Evolutionary conservation across 305 asterid species (phyloP).

Genomic region (Solanum hybrid): DNA sequence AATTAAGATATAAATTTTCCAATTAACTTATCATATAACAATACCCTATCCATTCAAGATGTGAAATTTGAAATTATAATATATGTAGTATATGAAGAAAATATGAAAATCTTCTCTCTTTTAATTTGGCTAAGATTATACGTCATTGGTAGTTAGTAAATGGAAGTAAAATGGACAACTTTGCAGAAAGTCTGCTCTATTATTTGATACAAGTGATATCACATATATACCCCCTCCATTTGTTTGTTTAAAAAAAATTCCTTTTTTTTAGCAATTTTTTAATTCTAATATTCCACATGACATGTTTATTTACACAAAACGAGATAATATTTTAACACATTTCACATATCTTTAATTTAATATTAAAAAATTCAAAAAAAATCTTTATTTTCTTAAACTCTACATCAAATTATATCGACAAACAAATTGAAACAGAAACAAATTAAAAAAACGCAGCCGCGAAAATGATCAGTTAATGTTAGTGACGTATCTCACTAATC

Average conservation of each 20-base stretch:
- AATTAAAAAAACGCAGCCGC: neutral
- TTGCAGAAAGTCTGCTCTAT: neutral
- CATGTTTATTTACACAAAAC: neutral
- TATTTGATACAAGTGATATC: neutral
- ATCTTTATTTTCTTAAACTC: neutral
- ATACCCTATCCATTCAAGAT: neutral
- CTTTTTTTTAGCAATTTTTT: neutral
- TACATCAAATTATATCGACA: accelerated
- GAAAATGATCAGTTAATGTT: neutral
- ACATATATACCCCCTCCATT: neutral
- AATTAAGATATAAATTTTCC: neutral
- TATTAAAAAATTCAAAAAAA: neutral
- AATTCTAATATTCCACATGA: neutral
- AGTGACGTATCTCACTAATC: neutral
- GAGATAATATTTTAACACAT: accelerated
- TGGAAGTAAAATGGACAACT: neutral
- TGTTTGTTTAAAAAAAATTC: neutral
- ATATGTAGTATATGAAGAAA: neutral
- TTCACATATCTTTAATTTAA: neutral
- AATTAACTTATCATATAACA: neutral
- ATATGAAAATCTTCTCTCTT: neutral
- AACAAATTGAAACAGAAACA: neutral
- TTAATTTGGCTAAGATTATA: neutral
- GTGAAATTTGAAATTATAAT: neutral
- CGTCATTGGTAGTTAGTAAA: neutral